These are phyloP conservation scores for Lepiota venenata DNA, from an alignment of 768 basidiomycete species.

Conservation along the genomic window DNA sequence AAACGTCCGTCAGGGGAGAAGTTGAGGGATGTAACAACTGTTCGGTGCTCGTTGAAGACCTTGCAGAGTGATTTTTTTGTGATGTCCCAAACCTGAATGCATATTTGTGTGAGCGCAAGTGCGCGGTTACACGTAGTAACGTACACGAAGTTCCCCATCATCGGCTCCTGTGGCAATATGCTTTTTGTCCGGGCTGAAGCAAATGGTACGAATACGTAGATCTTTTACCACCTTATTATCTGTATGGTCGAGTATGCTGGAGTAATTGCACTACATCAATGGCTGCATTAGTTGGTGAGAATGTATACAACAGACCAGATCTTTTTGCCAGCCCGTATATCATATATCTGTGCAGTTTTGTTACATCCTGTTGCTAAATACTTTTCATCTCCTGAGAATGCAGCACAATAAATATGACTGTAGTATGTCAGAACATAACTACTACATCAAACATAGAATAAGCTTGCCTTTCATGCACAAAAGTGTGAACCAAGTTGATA, in stretches of 20 bases:
- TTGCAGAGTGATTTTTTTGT: constrained; percentile 67
- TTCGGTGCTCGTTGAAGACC: constrained; percentile 81
- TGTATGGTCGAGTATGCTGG: constrained; percentile 77
- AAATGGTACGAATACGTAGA: constrained; percentile 89
- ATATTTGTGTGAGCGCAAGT: constrained; percentile 18
- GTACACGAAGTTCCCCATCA: constrained; percentile 82
- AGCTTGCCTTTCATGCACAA: constrained; percentile 61
- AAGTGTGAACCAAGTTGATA: constrained; percentile 72
- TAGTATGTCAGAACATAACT: neutral
- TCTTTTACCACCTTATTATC: constrained; percentile 53
- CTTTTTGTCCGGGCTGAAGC: constrained; percentile 87
- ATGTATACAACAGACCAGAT: constrained; percentile 58
- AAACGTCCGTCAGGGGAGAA: constrained; percentile 78
- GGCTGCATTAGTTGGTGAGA: neutral
- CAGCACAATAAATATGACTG: constrained; percentile 82
- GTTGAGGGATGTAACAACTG: constrained; percentile 90
- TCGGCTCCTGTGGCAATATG: constrained; percentile 90
- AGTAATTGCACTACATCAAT: neutral
- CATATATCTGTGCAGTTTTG: constrained; percentile 86
- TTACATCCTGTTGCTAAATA: constrained; percentile 84
- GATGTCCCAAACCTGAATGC: constrained; percentile 87
- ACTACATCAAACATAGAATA: constrained; percentile 9
- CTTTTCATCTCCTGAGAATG: constrained; percentile 92
- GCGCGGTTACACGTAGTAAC: no score
- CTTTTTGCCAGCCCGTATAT: constrained; percentile 83